Evolutionary conservation across 139 green algal species (phyloP), one percentile per base, ranked within the genome.

Genomic region (Parachlorella kessleri): DNA sequence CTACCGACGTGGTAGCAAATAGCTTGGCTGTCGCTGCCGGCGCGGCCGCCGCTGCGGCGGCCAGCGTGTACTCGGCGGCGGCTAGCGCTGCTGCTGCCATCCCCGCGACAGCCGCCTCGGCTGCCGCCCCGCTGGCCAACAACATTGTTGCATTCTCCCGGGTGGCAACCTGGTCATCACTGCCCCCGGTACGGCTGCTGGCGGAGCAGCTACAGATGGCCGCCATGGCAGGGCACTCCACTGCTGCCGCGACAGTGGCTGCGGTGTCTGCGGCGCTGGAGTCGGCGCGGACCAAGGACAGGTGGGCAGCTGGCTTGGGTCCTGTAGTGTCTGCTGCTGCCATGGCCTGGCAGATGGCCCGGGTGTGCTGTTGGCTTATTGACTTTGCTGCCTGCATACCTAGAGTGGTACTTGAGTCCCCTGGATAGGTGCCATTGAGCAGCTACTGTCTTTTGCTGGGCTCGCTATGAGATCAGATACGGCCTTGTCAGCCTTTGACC

Each of bases 11-110:
- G 3, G 89, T 95, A 8, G 78, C 84, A 4, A 78, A 78, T 14
- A 88, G 86, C 70, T 76, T 95, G 55, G 67, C 81, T 3, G 87
- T 90, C 33, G 91, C 91, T 21, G 87, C 89, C 9, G 68, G 72
- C 5, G 88, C 90, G 37, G 88, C 88, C 33, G 80, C 82, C 14
- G 73, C 74, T 3, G 83, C 82, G 1, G 88, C 86, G 10, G 81
- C 81, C 0, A 83, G 40, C 69, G 73, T 85, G 32, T 89, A 81
- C 65, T 81, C 79, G 35, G 81, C 41, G 33, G 72, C 33, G 55
- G 32, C 14, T 38, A 70, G 21, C 54, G 70, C 33, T 33, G n/a
- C n/a, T n/a, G n/a, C n/a, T n/a, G n/a, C n/a, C n/a, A n/a, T n/a
- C n/a, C n/a, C n/a, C n/a, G 70, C 64, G 66, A 73, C 30, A 30